Evolutionary conservation across 306 rosid species (phyloP), one percentile per base, ranked within the genome.

Genomic region (Crataegus laevigata): DNA sequence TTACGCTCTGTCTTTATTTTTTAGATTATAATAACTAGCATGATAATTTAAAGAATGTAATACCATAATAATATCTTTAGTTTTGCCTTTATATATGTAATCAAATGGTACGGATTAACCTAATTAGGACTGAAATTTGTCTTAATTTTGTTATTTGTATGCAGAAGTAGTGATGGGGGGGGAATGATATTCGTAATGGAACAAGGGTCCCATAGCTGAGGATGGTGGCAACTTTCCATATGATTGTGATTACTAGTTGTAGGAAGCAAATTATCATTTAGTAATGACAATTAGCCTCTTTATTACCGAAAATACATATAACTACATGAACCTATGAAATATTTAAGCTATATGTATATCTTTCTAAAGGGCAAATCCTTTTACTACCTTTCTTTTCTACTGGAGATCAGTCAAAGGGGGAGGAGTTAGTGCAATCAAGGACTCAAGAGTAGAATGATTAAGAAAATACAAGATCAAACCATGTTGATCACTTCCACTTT

Each of bases 401-500:
- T 69, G 73, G 69, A 80, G 86, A 81, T 84, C 43, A 32, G 90
- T 82, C 84, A 77, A 80, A 67, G 34, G 57, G 36, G 29, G 42
- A 62, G 34, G 72, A 63, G 63, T 72, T 69, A 40, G 69, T 66
- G 63, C 75, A 75, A 78, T 80, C 40, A 24, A 8, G 64, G 17
- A 64, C 28, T 34, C 40, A 34, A 34, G 40, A 81, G 61, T 68
- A 78, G 68, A 74, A 83, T 29, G 75, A 59, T 73, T 75, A 52
- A 25, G 51, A 71, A 54, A 45, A 77, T 71, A 29, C 59, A 59
- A 9, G 34, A 12, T 52, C 47, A 52, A 71, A 50, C 32, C 72
- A 73, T 68, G 80, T 40, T 12, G 71, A 58, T 71, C 72, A 55
- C 13, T 62, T 75, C 68, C 73, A 68, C 73, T 69, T 75, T 24